phyloP scores from a whole-genome alignment of 441 rosid genomes.

The Adansonia grandidieri region DNA sequence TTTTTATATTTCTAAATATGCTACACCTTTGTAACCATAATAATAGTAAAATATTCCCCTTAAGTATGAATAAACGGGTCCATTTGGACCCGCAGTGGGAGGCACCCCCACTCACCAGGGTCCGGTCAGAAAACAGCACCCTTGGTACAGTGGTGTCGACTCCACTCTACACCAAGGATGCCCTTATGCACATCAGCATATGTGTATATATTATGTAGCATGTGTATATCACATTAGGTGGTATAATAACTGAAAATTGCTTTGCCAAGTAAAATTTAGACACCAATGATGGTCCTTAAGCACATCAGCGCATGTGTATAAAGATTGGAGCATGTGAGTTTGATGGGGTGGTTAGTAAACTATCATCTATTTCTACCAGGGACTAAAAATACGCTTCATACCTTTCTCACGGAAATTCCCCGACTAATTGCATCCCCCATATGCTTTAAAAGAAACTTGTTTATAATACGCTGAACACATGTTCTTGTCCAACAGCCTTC shows the following conservation, averaged over 20 bases:
- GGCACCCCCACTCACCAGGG: neutral
- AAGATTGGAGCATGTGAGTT: neutral
- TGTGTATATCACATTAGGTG: neutral
- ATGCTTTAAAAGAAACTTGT: slow-evolving; percentile 72
- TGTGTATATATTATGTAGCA: neutral
- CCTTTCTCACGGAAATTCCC: slow-evolving; percentile 74
- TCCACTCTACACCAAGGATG: neutral
- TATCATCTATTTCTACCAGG: neutral
- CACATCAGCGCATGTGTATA: neutral
- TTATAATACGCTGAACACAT: slow-evolving; percentile 51
- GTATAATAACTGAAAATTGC: neutral
- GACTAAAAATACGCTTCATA: slow-evolving; percentile 28
- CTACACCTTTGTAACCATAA: slow-evolving; percentile 11
- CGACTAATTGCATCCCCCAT: slow-evolving; percentile 67
- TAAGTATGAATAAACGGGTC: neutral
- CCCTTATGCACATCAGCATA: neutral
- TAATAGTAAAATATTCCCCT: neutral
- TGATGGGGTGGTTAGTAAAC: neutral
- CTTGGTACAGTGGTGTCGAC: neutral
- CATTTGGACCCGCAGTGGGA: neutral
- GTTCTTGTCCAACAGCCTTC: slow-evolving; percentile 60
- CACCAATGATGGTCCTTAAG: neutral
- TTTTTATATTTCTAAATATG: slow-evolving; percentile 17
- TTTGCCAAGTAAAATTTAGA: neutral
- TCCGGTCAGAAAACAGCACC: neutral